Evolutionary conservation across 192 early-diverging fungal species (phyloP).

Genomic region (Mortierella hygrophila): DNA sequence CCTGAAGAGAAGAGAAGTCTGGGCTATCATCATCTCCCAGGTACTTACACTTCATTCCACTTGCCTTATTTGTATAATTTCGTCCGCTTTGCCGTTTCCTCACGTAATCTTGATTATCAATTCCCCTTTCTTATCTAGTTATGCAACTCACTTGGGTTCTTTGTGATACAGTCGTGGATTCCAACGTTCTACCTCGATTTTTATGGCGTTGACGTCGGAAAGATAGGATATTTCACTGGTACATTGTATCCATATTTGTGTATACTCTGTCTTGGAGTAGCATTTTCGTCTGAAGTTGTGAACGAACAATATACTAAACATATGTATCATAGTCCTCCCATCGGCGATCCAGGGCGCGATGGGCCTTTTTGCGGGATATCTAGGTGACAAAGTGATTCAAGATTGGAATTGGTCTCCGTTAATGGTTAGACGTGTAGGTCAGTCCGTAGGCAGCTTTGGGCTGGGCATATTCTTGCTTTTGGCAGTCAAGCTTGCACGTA

Average conservation of each 20-base stretch:
- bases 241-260: not conserved
- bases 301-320: not conserved
- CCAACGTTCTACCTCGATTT: constrained; percentile 57
- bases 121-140: not conserved
- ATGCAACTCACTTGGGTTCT: constrained; percentile 51
- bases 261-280: too few relatives aligned
- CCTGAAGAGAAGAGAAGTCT: constrained; percentile 30
- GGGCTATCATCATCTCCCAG: constrained; percentile 53
- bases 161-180: constrained; percentile 53
- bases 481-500: constrained; percentile 34
- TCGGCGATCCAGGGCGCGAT: constrained; percentile 39
- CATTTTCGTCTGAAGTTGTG: not conserved
- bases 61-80: not conserved
- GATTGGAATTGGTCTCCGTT: constrained; percentile 34
- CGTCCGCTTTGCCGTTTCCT: too few relatives aligned
- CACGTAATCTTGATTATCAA: not conserved
- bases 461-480: constrained; percentile 41
- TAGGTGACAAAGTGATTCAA: constrained; percentile 46
- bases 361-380: constrained; percentile 41
- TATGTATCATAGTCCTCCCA: constrained; percentile 35
- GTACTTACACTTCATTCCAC: not conserved
- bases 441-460: constrained; percentile 40
- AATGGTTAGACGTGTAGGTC: constrained; percentile 30
- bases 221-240: constrained; percentile 57
- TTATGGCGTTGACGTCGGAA: constrained; percentile 53